Evolutionary conservation across 2,329 filamentous ascomycete genomes (phyloP).

Genomic region (Sclerotinia sclerotiorum): DNA sequence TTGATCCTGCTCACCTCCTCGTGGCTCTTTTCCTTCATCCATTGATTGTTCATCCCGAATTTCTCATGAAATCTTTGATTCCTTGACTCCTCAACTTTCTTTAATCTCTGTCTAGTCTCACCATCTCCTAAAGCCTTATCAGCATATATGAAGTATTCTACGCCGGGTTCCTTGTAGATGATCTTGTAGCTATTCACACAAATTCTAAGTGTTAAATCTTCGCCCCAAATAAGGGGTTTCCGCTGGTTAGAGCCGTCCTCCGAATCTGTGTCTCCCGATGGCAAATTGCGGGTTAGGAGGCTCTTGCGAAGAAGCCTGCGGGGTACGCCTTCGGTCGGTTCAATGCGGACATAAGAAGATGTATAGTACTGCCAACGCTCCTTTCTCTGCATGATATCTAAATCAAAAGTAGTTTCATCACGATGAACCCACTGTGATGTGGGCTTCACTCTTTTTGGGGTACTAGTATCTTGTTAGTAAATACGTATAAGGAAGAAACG

Average conservation of each 20-base stretch:
- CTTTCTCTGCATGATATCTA: constrained; percentile 80
- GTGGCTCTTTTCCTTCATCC: constrained; percentile 51
- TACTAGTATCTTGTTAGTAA: constrained; percentile 49
- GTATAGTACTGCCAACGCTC: constrained; percentile 95
- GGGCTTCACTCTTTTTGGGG: constrained; percentile 64
- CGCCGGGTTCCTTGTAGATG: constrained; percentile 69
- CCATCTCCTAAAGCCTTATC: constrained; percentile 40
- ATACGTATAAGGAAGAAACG: constrained; percentile 4
- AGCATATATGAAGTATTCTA: constrained; percentile 68
- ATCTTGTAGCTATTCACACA: constrained; percentile 78
- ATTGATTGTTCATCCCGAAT: constrained; percentile 52
- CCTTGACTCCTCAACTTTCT: constrained; percentile 42
- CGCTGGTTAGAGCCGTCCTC: constrained; percentile 63
- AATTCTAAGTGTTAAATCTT: constrained; percentile 70
- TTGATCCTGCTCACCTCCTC: constrained; percentile 51
- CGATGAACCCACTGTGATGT: constrained; percentile 70
- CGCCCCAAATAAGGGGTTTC: constrained; percentile 58
- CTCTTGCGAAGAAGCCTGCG: constrained; percentile 62
- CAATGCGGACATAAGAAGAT: constrained; percentile 83
- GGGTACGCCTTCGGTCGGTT: constrained; percentile 79
- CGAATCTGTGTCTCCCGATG: constrained; percentile 59
- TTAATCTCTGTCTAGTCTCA: constrained; percentile 37
- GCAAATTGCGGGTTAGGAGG: constrained; percentile 70
- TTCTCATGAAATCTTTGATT: constrained; percentile 51
- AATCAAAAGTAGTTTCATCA: constrained; percentile 76